These are phyloP conservation scores for Candida sakaeoensis DNA, from an alignment of 805 yeast species.

Conservation along the genomic window DNA sequence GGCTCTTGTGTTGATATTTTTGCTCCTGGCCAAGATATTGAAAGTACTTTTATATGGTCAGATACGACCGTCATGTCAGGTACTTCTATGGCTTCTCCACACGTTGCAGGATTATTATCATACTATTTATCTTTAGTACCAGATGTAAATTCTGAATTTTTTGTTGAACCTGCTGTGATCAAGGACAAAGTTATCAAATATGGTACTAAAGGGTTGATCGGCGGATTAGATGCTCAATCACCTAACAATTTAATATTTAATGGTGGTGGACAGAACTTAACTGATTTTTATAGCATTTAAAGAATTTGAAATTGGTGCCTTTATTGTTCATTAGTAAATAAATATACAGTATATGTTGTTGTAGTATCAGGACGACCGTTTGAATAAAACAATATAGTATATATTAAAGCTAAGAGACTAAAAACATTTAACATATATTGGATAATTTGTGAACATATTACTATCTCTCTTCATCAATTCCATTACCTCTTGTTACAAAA, in stretches of 20 bases:
- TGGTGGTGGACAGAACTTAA: conserved; percentile 55
- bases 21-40: conserved; percentile 55
- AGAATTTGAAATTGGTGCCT: no score
- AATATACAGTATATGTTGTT: no score
- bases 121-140: conserved; percentile 58
- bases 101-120: conserved; percentile 52
- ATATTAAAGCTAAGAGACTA: no score
- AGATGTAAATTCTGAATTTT: conserved; percentile 45
- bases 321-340: no score
- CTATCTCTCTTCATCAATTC: no score
- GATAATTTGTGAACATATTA: no score
- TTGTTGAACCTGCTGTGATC: conserved; percentile 49
- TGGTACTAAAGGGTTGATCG: conserved; percentile 47
- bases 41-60: conserved; percentile 54
- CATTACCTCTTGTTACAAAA: no score
- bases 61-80: conserved; percentile 56
- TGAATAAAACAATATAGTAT: no score
- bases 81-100: conserved; percentile 65
- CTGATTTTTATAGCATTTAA: no score
- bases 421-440: no score
- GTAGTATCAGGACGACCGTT: no score
- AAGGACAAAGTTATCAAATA: conserved; percentile 50
- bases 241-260: conserved; percentile 59
- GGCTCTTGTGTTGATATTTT: conserved; percentile 52
- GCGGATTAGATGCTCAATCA: conserved; percentile 46